phyloP scores from a whole-genome alignment of 768 basidiomycete genomes.

The Imleria badia region DNA sequence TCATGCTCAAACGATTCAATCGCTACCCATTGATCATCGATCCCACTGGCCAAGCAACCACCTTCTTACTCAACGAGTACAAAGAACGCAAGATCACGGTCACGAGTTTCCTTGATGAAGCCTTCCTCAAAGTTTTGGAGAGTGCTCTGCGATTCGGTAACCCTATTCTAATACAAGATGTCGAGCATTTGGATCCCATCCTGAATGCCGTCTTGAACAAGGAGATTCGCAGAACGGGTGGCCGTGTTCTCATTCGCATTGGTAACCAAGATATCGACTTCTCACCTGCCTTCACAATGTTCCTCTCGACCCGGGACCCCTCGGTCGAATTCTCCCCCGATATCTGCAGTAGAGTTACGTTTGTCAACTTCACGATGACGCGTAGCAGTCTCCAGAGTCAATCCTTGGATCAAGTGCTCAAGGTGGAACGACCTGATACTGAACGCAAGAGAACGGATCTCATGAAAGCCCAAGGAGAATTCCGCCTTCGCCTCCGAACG shows the following conservation, averaged over 20 bases:
- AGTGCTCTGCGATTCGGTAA: conserved; percentile 99
- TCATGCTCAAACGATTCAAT: conserved; percentile 98
- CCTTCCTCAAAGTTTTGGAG: conserved; percentile 97
- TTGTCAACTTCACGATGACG: conserved; percentile 99
- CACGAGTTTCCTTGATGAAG: conserved; percentile 97
- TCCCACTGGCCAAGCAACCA: conserved; percentile 95
- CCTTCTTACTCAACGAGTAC: conserved; percentile 93
- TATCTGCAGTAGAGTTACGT: conserved; percentile 95
- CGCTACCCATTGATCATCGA: conserved; percentile 98
- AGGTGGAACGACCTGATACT: conserved; percentile 95
- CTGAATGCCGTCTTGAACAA: conserved; percentile 96
- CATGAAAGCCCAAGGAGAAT: conserved; percentile 98
- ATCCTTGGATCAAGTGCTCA: conserved; percentile 94
- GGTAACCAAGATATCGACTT: conserved; percentile 99
- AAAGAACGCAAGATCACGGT: conserved; percentile 96
- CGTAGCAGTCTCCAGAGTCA: conserved; percentile 98
- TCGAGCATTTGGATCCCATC: conserved; percentile 96
- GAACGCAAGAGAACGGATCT: conserved; percentile 94
- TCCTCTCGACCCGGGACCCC: conserved; percentile 95
- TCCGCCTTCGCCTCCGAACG: conserved; percentile 87
- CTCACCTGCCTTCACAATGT: conserved; percentile 99
- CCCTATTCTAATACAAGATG: conserved; percentile 95
- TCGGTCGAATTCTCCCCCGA: conserved; percentile 98
- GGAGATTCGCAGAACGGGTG: conserved; percentile 93
- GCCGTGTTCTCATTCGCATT: conserved; percentile 93